Conservation (phyloP, 208 protist genomes). For the Wallacemonas sp. region DNA sequence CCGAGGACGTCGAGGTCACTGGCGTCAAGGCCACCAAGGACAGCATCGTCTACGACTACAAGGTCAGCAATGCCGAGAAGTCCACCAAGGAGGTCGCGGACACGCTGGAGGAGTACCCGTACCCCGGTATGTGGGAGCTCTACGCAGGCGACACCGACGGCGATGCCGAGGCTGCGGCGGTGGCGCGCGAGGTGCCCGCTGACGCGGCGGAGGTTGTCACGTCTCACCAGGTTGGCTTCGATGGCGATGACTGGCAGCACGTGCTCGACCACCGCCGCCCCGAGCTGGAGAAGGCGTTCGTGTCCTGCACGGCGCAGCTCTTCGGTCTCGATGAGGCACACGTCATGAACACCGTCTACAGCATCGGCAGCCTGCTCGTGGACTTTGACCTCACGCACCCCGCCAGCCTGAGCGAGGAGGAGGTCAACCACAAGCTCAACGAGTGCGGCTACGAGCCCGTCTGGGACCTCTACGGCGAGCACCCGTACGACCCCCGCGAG, state of each 20-base stretch:
- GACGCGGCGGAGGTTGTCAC: conserved; percentile 22
- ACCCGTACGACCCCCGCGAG: conserved; percentile 22
- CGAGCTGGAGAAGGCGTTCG: conserved; percentile 22
- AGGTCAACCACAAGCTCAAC: conserved; percentile 22
- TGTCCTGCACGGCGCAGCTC: conserved; percentile 17
- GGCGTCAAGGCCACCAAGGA: conserved; percentile 24
- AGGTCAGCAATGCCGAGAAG: conserved; percentile 25
- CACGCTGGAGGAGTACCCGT: conserved; percentile 34
- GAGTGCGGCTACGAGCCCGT: conserved; percentile 19
- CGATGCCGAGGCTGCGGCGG: no score
- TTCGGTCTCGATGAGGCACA: conserved; percentile 23
- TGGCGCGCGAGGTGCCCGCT: not conserved
- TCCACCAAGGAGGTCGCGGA: conserved; percentile 21
- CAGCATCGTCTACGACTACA: conserved; percentile 36
- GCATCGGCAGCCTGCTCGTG: conserved; percentile 18
- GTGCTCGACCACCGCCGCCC: conserved; percentile 29
- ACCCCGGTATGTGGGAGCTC: conserved; percentile 47
- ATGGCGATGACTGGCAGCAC: conserved; percentile 55
- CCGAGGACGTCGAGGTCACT: conserved; percentile 29
- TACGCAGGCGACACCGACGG: conserved; percentile 33
- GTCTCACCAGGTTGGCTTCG: conserved; percentile 64
- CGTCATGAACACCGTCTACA: conserved; percentile 21
- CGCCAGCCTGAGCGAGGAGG: conserved; percentile 10
- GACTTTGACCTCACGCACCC: conserved; percentile 28
- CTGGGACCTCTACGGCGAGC: conserved; percentile 25